Evolutionary conservation across 345 rosid genomes (phyloP).

Genomic region (Mallotus nudiflorus): DNA sequence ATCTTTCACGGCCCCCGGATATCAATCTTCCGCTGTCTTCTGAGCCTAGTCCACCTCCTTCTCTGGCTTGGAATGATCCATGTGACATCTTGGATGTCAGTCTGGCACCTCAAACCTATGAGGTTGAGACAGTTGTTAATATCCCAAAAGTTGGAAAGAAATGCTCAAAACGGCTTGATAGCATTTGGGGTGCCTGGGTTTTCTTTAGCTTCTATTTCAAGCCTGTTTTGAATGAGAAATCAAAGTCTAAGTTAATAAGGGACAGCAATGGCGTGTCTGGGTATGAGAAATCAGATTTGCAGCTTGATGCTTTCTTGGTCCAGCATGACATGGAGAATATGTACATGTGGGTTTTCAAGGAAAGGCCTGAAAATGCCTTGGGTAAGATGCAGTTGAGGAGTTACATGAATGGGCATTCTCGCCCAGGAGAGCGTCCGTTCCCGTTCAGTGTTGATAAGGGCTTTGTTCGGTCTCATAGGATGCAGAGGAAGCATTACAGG

Average conservation of each 20-base stretch:
- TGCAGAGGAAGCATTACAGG: slow-evolving; percentile 97
- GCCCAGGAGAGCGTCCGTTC: slow-evolving; percentile 90
- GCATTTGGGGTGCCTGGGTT: slow-evolving; percentile 99
- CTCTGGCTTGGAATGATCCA: slow-evolving; percentile 51
- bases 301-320: slow-evolving; percentile 84
- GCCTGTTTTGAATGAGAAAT: slow-evolving; percentile 83
- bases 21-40: slow-evolving; percentile 87
- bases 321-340: slow-evolving; percentile 99
- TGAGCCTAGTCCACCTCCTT: slow-evolving; percentile 76
- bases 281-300: slow-evolving; percentile 79
- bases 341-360: slow-evolving; percentile 99
- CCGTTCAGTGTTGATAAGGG: slow-evolving; percentile 96
- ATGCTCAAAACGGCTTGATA: slow-evolving; percentile 78
- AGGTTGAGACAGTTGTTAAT: slow-evolving; percentile 63
- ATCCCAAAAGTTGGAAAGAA: slow-evolving; percentile 66
- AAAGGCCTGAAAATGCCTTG: slow-evolving; percentile 91
- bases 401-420: slow-evolving; percentile 97
- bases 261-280: slow-evolving; percentile 82
- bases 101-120: slow-evolving; percentile 68
- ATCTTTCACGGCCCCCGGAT: slow-evolving; percentile 86
- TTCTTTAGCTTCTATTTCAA: slow-evolving; percentile 92
- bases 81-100: slow-evolving; percentile 87
- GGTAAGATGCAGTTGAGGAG: slow-evolving; percentile 99
- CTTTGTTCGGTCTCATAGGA: slow-evolving; percentile 89
- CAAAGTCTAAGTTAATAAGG: slow-evolving; percentile 67